Evolutionary conservation across 441 rosid genomes (phyloP).

Genomic region (Mallotus repandus): DNA sequence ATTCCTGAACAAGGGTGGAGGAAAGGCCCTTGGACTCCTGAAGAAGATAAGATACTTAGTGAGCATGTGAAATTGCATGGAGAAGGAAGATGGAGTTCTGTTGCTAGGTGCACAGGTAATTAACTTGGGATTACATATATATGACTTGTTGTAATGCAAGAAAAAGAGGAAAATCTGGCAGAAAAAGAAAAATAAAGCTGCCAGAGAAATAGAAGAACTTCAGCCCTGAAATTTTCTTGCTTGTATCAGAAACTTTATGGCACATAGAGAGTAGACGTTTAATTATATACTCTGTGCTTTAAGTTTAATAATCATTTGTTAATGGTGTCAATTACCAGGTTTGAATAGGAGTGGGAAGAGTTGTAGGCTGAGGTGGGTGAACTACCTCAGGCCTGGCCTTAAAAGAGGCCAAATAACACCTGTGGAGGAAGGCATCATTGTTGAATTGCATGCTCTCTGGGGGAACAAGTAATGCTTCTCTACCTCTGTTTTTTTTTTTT

Average conservation of each 20-base stretch:
- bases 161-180: too few species aligned
- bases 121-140: background rate
- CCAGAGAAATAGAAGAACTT: too few species aligned
- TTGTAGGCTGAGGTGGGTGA: constrained; percentile 85
- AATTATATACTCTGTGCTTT: background rate
- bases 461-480: constrained; percentile 90
- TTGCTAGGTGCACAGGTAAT: constrained; percentile 56
- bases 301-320: background rate
- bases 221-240: background rate
- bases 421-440: constrained; percentile 73
- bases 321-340: constrained; percentile 34
- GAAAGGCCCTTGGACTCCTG: constrained; percentile 84
- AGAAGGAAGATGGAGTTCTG: constrained; percentile 79
- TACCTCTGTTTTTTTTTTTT: too few species aligned
- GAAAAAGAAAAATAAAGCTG: too few species aligned
- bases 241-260: background rate
- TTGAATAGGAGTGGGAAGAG: constrained; percentile 77
- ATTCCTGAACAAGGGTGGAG: constrained; percentile 53
- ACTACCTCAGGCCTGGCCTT: constrained; percentile 76
- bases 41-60: constrained; percentile 60
- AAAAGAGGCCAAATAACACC: constrained; percentile 73
- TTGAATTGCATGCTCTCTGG: constrained; percentile 73
- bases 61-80: constrained; percentile 58
- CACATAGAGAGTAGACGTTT: background rate
- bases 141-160: too few species aligned